Evolutionary conservation across 129 eudicot genomes (phyloP).

Genomic region (Chrysanthemum seticuspe): DNA sequence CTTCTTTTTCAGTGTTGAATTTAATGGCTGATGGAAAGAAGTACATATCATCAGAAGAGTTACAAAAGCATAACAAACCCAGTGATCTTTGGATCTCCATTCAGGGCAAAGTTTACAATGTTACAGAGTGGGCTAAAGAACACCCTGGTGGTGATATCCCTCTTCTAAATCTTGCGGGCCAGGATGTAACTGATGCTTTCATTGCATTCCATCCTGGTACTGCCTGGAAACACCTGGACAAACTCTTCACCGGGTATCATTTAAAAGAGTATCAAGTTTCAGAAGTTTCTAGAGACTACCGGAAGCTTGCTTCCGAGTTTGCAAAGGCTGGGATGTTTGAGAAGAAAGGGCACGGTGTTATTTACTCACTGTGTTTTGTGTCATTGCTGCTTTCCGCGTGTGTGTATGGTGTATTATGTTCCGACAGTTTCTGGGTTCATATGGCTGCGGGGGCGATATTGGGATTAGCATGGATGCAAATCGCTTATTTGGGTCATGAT

Average conservation of each 20-base stretch:
- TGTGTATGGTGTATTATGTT: constrained; percentile 55
- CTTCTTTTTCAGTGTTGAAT: constrained; percentile 30
- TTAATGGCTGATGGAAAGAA: constrained; percentile 55
- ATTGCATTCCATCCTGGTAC: constrained; percentile 89
- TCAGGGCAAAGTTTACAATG: constrained; percentile 81
- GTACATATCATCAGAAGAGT: constrained; percentile 69
- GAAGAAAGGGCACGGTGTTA: constrained; percentile 71
- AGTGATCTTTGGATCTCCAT: constrained; percentile 86
- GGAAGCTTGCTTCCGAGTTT: constrained; percentile 63
- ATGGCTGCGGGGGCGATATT: constrained; percentile 60
- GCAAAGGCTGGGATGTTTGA: constrained; percentile 77
- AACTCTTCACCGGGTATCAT: constrained; percentile 69
- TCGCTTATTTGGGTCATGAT: constrained; percentile 85
- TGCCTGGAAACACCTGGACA: constrained; percentile 73
- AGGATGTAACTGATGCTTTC: constrained; percentile 92
- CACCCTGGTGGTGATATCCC: constrained; percentile 89
- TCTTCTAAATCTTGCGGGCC: constrained; percentile 68
- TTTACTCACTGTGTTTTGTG: constrained; percentile 54
- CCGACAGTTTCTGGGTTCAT: constrained; percentile 47
- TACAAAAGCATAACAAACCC: constrained; percentile 58
- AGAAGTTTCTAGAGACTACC: constrained; percentile 77
- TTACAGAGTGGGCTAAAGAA: constrained; percentile 75
- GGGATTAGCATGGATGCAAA: constrained; percentile 86
- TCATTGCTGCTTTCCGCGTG: constrained; percentile 44
- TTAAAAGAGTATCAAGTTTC: constrained; percentile 59